Evolutionary conservation across 2,329 filamentous ascomycete genomes (phyloP), one percentile per base, ranked within the genome.

Genomic region (Pseudogymnoascus pannorum): DNA sequence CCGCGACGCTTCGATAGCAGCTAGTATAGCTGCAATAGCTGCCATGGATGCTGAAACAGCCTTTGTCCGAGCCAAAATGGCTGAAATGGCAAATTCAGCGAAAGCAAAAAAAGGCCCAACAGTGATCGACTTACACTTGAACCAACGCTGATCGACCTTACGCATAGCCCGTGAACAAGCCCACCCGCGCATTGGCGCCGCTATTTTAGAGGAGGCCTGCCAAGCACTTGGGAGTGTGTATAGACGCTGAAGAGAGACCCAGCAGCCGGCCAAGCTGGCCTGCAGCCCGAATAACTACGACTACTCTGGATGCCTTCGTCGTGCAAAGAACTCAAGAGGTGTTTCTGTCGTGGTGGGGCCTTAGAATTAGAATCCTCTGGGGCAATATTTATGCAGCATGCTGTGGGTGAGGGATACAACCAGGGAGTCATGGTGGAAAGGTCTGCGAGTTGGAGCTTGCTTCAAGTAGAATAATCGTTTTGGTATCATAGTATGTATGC

Each of bases 401-500:
- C 24, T 44, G 22, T 7, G n/a, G 48, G n/a, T 36, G 22, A 9
- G 22, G 6, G n/a, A n/a, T 26, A n/a, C 14, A 4, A 16, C 31
- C 11, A 31, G 11, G 48, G n/a, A n/a, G 6, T 44, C 20, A 48
- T 26, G 22, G 24, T 51, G 29, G 44, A 51, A 29, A 3, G n/a
- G 26, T 33, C 26, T 54, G 48, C 26, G 5, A 54, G 48, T 54
- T 31, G 16, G 48, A 54, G 26, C 20, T 54, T 54, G 48, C 18
- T 54, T 54, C 9, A 54, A 54, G 48, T 33, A 54, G 48, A 54
- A 54, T 8, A 31, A 54, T 33, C 48, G 48, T 54, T 54, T 54
- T 54, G 48, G 48, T 54, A 54, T 54, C 48, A 54, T 54, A 54
- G 48, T 54, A 18, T 54, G 48, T 54, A 54, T 54, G 48, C 48